Conservation (phyloP, 108 stramenopile genomes). For the Cyclostephanos invisitatus region DNA sequence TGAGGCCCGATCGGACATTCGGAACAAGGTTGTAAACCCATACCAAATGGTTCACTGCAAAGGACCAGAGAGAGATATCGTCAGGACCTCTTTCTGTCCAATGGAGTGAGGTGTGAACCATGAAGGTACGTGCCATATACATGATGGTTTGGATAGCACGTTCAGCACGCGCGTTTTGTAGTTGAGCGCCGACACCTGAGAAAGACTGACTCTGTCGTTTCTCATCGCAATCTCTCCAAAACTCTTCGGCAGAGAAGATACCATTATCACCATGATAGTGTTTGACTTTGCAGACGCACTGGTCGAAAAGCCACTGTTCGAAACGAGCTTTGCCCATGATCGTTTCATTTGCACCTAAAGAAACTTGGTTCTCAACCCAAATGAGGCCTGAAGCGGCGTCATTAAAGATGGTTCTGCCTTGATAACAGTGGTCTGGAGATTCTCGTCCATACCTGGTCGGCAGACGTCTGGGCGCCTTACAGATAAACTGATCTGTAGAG, state of each 20-base stretch:
- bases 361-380: slow-evolving; percentile 29
- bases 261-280: slow-evolving; percentile 40
- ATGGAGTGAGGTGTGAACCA: slow-evolving; percentile 42
- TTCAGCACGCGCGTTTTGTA: slow-evolving; percentile 57
- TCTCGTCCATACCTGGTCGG: slow-evolving; percentile 31
- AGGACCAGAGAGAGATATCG: background rate
- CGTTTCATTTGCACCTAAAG: slow-evolving; percentile 34
- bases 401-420: slow-evolving; percentile 36
- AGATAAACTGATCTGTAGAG: slow-evolving; percentile 8
- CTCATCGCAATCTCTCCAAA: background rate
- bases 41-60: background rate
- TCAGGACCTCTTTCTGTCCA: slow-evolving; percentile 26
- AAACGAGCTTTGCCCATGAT: slow-evolving; percentile 11
- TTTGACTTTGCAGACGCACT: slow-evolving; percentile 19
- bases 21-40: background rate
- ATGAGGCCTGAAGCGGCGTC: slow-evolving; percentile 13
- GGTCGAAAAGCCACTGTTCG: slow-evolving; percentile 8
- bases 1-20: background rate
- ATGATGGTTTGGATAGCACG: slow-evolving; percentile 31
- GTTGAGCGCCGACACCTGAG: no score
- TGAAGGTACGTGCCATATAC: slow-evolving; percentile 38
- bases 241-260: slow-evolving; percentile 19
- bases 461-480: slow-evolving; percentile 29
- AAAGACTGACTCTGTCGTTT: no score
- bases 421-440: background rate